Evolutionary conservation across 2,329 filamentous ascomycete genomes (phyloP).

Genomic region (Fusarium sp.): DNA sequence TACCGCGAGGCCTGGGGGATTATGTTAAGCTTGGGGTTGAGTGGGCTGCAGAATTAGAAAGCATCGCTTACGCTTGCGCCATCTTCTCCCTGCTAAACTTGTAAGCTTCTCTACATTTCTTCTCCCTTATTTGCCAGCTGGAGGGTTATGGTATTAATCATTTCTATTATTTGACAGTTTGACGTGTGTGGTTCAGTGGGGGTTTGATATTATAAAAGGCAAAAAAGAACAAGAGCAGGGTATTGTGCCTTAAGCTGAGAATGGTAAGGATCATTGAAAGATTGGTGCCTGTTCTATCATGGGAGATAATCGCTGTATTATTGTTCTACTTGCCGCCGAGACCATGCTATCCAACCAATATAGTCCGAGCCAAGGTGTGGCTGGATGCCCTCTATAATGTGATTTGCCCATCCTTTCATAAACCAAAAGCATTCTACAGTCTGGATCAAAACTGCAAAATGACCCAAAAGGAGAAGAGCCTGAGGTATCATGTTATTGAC

Average conservation of each 20-base stretch:
- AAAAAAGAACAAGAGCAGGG: background rate
- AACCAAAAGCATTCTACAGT: conserved; percentile 18
- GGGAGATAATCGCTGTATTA: background rate
- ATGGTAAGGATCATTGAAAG: background rate
- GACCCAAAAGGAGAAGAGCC: conserved; percentile 1
- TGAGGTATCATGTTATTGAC: conserved; percentile 6
- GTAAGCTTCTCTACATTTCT: background rate
- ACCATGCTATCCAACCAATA: background rate
- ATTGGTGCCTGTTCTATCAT: background rate
- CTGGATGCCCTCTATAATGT: conserved; percentile 6
- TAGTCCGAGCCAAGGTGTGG: background rate
- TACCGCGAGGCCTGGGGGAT: background rate
- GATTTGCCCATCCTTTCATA: conserved; percentile 14
- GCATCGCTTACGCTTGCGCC: background rate
- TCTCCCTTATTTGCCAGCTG: background rate
- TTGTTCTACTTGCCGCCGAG: background rate
- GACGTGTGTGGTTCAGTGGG: background rate
- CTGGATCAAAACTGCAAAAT: conserved; percentile 15
- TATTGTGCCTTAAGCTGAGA: background rate
- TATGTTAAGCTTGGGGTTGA: background rate
- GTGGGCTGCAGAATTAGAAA: background rate
- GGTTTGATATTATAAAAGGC: background rate
- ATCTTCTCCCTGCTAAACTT: background rate
- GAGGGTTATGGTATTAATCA: background rate
- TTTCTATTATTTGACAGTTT: background rate